Evolutionary conservation across 1,139 yeast species (phyloP).

Genomic region (Candida pseudoviswanathii): DNA sequence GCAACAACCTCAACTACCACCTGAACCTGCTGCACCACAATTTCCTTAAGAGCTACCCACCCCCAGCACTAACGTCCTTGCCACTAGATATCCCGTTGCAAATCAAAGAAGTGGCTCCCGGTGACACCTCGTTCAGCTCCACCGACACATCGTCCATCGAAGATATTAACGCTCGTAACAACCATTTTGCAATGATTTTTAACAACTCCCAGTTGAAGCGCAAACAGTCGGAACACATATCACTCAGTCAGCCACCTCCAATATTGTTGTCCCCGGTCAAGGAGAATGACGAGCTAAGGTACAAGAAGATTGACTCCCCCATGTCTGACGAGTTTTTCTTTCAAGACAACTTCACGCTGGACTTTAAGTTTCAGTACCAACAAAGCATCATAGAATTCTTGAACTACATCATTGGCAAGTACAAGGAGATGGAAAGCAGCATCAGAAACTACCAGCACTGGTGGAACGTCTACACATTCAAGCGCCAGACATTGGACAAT

Average conservation of each 20-base stretch:
- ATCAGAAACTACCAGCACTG: conserved; percentile 6
- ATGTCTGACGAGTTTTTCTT: conserved; percentile 10
- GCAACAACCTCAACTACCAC: not conserved
- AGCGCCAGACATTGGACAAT: conserved; percentile 12
- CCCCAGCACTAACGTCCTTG: conserved; percentile 3
- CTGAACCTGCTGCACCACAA: not conserved
- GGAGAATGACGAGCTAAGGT: conserved; percentile 4
- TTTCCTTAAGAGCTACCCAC: conserved; percentile 3
- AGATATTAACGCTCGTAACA: conserved; percentile 4
- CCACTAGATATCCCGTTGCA: conserved; percentile 5
- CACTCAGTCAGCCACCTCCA: conserved; percentile 5
- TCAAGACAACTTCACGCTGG: conserved; percentile 7
- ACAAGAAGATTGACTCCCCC: conserved; percentile 10
- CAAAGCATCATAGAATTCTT: conserved; percentile 15
- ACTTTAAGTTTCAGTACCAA: conserved; percentile 13
- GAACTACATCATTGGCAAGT: conserved; percentile 13
- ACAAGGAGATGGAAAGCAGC: conserved; percentile 13
- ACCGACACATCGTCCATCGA: conserved; percentile 2
- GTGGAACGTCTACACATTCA: conserved; percentile 12
- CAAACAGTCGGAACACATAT: conserved; percentile 3
- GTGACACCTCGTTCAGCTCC: conserved; percentile 6
- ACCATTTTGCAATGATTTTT: conserved; percentile 7
- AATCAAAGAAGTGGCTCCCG: conserved; percentile 7
- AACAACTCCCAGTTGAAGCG: conserved; percentile 7
- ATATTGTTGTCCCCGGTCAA: conserved; percentile 4